phyloP scores from a whole-genome alignment of 2,329 filamentous ascomycete species.

The Claviceps sp. region DNA sequence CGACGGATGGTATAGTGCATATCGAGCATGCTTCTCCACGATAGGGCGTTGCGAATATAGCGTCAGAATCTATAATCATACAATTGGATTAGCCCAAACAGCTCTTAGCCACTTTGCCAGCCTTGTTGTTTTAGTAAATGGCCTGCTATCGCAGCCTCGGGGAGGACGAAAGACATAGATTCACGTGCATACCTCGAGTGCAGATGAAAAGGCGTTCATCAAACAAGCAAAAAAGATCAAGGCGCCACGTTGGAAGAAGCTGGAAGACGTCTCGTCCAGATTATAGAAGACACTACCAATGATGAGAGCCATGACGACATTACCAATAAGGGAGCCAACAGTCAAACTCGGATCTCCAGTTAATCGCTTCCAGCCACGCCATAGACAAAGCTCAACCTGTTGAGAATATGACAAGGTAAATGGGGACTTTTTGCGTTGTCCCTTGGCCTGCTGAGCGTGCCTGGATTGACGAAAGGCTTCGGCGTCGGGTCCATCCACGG shows the following conservation, averaged over 20 bases:
- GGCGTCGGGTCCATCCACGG: conserved; percentile 42
- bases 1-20: conserved; percentile 80
- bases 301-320: conserved; percentile 64
- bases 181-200: conserved; percentile 47
- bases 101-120: no score
- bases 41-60: conserved; percentile 83
- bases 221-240: conserved; percentile 80
- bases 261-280: conserved; percentile 46
- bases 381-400: conserved; percentile 67
- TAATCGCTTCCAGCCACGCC: conserved; percentile 67
- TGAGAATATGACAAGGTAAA: conserved; percentile 68
- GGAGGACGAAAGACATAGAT: no score
- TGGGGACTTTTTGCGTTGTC: conserved; percentile 55
- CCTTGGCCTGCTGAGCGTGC: conserved; percentile 40
- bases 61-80: conserved; percentile 49
- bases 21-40: conserved; percentile 78
- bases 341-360: conserved; percentile 65
- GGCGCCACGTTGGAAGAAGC: conserved; percentile 68
- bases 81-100: not conserved
- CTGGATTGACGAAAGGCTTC: conserved; percentile 41
- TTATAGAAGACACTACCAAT: conserved; percentile 74
- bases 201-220: conserved; percentile 71
- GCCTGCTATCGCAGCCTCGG: no score
- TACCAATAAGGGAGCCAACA: conserved; percentile 54
- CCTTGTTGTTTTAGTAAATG: no score